Conservation (phyloP, 495 filamentous ascomycete genomes). For the Penicillium diatomitis region DNA sequence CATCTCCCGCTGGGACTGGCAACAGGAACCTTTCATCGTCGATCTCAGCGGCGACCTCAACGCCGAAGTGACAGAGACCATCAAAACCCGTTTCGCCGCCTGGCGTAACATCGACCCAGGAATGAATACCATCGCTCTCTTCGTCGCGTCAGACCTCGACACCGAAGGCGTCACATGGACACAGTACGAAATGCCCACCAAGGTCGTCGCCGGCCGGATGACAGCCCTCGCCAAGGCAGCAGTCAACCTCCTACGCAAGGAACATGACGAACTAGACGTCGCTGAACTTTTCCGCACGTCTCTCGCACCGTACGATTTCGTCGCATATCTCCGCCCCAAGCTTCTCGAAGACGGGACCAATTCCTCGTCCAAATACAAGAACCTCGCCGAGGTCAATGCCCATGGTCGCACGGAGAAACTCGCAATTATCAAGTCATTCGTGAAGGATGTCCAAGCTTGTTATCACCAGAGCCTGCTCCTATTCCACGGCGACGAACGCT, state of each 20-base stretch:
- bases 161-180: conserved; percentile 74
- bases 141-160: conserved; percentile 74
- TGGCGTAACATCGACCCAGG: conserved; percentile 76
- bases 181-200: conserved; percentile 54
- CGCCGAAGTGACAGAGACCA: conserved; percentile 39
- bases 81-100: conserved; percentile 63
- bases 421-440: conserved; percentile 40
- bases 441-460: conserved; percentile 49
- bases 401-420: conserved; percentile 16
- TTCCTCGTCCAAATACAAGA: conserved; percentile 55
- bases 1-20: conserved; percentile 87
- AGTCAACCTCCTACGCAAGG: conserved; percentile 47
- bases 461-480: conserved; percentile 61
- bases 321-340: conserved; percentile 58
- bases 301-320: conserved; percentile 72
- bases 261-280: conserved; percentile 46
- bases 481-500: conserved; percentile 54
- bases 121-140: conserved; percentile 75
- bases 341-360: conserved; percentile 18
- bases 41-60: conserved; percentile 56
- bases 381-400: conserved; percentile 36
- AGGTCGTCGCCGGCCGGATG: conserved; percentile 78
- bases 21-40: conserved; percentile 66
- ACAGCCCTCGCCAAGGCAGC: conserved; percentile 69
- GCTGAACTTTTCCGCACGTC: conserved; percentile 59